phyloP scores from a whole-genome alignment of 352 stramenopile genomes.

The Elongisporangium senticosum region DNA sequence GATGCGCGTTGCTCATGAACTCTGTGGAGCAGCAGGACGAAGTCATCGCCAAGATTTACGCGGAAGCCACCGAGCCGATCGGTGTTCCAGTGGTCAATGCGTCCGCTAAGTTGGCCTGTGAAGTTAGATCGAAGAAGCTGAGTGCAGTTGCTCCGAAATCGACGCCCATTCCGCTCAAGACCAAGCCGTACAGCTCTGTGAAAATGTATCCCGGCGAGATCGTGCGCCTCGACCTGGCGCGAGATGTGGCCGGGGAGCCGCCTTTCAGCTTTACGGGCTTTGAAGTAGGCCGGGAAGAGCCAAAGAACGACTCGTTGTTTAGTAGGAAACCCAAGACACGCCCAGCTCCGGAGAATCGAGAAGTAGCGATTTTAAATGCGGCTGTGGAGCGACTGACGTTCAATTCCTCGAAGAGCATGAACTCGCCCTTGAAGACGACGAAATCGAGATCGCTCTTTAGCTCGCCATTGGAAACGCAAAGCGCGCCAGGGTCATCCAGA shows the following conservation, averaged over 20 bases:
- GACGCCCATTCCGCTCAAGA: neutral
- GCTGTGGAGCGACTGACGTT: neutral
- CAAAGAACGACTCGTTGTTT: neutral
- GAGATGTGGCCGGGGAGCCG: constrained; percentile 31
- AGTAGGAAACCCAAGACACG: neutral
- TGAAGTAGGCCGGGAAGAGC: constrained; percentile 4
- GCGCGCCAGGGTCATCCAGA: neutral
- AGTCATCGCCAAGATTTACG: constrained; percentile 77
- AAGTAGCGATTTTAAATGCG: neutral
- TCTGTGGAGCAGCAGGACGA: constrained; percentile 74
- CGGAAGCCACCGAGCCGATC: constrained; percentile 12
- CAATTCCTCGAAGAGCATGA: neutral
- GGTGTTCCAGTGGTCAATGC: constrained; percentile 2
- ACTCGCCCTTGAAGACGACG: neutral
- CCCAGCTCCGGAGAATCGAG: neutral
- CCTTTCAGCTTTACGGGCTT: constrained; percentile 52
- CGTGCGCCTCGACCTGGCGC: constrained; percentile 25
- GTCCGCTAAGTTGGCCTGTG: neutral
- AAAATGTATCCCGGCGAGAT: constrained; percentile 20
- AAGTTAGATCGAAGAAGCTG: neutral
- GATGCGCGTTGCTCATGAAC: constrained; percentile 49
- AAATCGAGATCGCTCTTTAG: neutral
- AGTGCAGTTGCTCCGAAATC: neutral
- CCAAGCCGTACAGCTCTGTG: constrained; percentile 11
- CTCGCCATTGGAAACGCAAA: neutral